Percentiles rank a stretch among this genome's conserved stretches.
phyloP scores from a whole-genome alignment of 768 basidiomycete genomes.

The Tulasnella sp. region DNA sequence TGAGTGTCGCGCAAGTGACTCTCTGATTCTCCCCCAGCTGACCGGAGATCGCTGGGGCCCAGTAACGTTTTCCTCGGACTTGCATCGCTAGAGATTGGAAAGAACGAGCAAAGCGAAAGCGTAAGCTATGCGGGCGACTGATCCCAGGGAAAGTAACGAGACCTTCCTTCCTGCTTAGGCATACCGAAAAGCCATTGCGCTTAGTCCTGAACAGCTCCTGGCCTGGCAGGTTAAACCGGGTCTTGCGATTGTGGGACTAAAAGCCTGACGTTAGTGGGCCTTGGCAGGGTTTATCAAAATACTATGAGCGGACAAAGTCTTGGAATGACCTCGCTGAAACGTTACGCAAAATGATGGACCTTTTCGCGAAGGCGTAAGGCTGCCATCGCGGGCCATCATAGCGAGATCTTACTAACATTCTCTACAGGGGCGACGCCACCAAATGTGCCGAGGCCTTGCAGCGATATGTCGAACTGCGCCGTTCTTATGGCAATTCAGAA shows the following conservation, averaged over 20 bases:
- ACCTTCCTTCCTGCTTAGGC: slow-evolving; percentile 38
- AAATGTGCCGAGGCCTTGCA: slow-evolving; percentile 80
- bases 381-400: background rate
- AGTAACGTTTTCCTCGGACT: slow-evolving; percentile 84
- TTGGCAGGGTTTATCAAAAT: slow-evolving; percentile 57
- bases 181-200: slow-evolving; percentile 66
- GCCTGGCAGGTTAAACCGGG: slow-evolving; percentile 66
- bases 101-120: slow-evolving; percentile 71
- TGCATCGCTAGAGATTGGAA: slow-evolving; percentile 65
- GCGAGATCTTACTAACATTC: slow-evolving; percentile 1
- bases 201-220: slow-evolving; percentile 60
- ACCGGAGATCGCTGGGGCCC: slow-evolving; percentile 18
- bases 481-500: slow-evolving; percentile 49
- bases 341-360: slow-evolving; percentile 48
- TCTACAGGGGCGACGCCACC: slow-evolving; percentile 54
- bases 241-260: background rate
- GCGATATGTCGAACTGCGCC: slow-evolving; percentile 57
- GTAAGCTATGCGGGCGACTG: slow-evolving; percentile 41
- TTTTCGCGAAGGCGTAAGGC: slow-evolving; percentile 53
- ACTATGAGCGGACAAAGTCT: slow-evolving; percentile 56
- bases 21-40: slow-evolving; percentile 27
- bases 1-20: slow-evolving; percentile 28
- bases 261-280: background rate
- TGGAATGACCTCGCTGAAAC: slow-evolving; percentile 52
- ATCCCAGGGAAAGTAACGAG: background rate